Base-by-base conservation (phyloP, 495 filamentous ascomycete species). In the Talaromyces liani region DNA sequence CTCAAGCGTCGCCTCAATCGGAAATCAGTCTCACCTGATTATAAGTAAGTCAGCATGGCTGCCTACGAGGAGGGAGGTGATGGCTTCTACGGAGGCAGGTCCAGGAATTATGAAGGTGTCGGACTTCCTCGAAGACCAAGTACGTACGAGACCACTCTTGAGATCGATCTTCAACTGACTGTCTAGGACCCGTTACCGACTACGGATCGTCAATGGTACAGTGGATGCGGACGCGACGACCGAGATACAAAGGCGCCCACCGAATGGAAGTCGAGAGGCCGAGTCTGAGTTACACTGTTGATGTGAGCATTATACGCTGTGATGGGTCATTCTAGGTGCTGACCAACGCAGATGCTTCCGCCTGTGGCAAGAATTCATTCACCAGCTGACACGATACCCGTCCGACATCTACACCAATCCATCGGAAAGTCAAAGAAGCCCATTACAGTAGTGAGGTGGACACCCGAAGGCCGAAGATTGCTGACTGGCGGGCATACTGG, bases 401-500 rank as follows among this genome's bases (percentile, higher is more conserved):
- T 91, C 0, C 90, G 92, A 66, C 92, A 96, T 67, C 82, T 97
- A 24, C 94, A 98, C 71, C 92, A 93, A 25, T 98, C 94, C 1
- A 83, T 98, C 33, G 97, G 97, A 80, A 98, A 98, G 72, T 91
- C 93, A 65, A 96, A 96, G 69, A 94, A 98, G 63, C 94, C 94
- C 0, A 90, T 98, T 69, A 97, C 96, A 49, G 90, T 97, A n/a
- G 92, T 98, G 53, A 82, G 89, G 77, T 98, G 94, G 94, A 98
- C 94, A 3, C 94, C 94, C 0, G 94, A 98, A 77, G 94, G 94
- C 41, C 85, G 94, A 65, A 81, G 94, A 64, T 75, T 98, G 54
- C 81, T 98, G 69, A 98, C 94, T 0, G 94, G 91, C 22, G 93
- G 91, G 1, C 93, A 91, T 71, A 98, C 93, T 69, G 94, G 94